Evolutionary conservation across 331 rosid species (phyloP), one percentile per base, ranked within the genome.

Genomic region (Rosa hybrid): DNA sequence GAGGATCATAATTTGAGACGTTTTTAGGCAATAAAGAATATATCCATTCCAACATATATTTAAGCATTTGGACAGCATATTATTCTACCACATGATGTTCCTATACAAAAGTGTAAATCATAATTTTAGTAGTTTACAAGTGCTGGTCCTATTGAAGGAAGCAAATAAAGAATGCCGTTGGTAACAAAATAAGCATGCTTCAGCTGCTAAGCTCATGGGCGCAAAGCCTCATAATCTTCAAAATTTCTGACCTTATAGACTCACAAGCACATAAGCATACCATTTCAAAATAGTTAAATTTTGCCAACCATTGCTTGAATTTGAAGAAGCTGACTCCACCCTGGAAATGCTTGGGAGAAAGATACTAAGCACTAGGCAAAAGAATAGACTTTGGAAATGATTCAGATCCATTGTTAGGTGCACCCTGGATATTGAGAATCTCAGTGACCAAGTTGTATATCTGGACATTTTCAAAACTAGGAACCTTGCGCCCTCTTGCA

Each of bases 381-480:
- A 95, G 94, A 87, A 88, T 84, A 48, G 97, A 90, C 27, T 83
- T 67, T 5, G 90, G 83, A 84, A 95, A 95, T 10, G 89, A 81
- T 39, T 83, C 68, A 34, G 98, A 93, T 18, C 99, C 99, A 74
- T 95, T 93, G 54, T 90, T 95, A 56, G 97, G 79, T 0, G 98
- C 97, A 53, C 96, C 97, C 65, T 80, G 82, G 48, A 95, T 91
- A 44, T 84, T 86, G 60, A 95, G 99, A 87, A 95, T 91, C 25
- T 88, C 82, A 64, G 98, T 91, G 86, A 95, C 80, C 91, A 95
- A 79, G 88, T 93, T 93, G 83, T 95, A 93, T 81, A 95, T 95
- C 87, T 95, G 80, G 71, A 95, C 88, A 81, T 95, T 95, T 89
- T 95, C 99, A 81, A 95, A 95, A 42, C 98, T 93, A 2, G 96